Evolutionary conservation across 768 basidiomycete species (phyloP).

Genomic region (Agrocybe praecox): DNA sequence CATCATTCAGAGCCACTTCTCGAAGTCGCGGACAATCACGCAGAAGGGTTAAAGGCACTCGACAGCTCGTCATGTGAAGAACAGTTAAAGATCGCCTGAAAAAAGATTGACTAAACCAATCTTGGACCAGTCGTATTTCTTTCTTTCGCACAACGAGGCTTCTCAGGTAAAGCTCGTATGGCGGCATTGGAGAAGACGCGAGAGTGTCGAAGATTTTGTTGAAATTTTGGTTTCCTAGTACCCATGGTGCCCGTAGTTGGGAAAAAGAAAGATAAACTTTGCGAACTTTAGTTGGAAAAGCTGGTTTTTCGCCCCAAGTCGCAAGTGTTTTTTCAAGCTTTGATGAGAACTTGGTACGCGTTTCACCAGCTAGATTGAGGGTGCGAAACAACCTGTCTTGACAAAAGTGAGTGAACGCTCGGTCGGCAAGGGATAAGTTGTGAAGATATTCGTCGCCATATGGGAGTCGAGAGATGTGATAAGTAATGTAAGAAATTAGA

Average conservation of each 20-base stretch:
- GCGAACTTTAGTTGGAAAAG: background rate
- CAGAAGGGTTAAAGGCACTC: too few relatives aligned
- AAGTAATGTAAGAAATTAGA: slow-evolving; percentile 5
- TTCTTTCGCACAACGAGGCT: background rate
- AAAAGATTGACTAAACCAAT: slow-evolving; percentile 2
- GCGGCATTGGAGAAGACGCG: slow-evolving; percentile 2
- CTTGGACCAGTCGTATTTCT: background rate
- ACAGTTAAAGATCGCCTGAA: slow-evolving; percentile 2
- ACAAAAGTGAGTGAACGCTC: slow-evolving; percentile 10
- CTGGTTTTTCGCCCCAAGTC: background rate
- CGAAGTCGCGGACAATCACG: too few relatives aligned
- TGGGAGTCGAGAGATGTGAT: slow-evolving; percentile 7
- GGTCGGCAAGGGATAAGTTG: slow-evolving; percentile 9
- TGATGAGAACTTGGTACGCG: background rate
- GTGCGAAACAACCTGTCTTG: slow-evolving; percentile 1
- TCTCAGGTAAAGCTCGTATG: background rate
- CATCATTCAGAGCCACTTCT: too few relatives aligned
- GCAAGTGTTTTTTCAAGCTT: background rate
- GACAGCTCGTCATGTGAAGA: too few relatives aligned
- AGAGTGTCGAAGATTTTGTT: background rate
- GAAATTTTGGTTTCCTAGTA: background rate
- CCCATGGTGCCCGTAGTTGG: background rate
- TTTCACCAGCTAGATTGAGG: background rate
- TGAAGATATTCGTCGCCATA: background rate
- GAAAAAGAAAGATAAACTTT: background rate